Evolutionary conservation across 495 filamentous ascomycete species (phyloP).

Genomic region (Xylaria intraflava): DNA sequence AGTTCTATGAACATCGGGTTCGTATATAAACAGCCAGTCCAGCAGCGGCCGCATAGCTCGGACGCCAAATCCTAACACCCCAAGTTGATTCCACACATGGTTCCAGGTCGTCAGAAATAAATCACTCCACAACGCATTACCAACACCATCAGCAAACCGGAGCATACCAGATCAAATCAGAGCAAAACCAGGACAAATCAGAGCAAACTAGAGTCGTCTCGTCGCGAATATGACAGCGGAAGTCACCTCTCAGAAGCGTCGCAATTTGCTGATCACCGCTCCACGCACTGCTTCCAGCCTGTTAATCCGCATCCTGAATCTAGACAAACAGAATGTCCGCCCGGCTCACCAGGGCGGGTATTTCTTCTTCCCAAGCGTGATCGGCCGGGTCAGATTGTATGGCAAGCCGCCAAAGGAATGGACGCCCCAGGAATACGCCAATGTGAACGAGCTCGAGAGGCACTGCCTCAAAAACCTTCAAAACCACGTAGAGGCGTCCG

Average conservation of each 20-base stretch:
- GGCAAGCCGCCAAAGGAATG: conserved; percentile 24
- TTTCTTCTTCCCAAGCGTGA: conserved; percentile 29
- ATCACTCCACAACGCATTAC: no score
- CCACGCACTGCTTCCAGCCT: conserved; percentile 42
- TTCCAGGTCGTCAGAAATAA: no score
- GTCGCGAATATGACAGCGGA: conserved; percentile 4
- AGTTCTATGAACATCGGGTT: no score
- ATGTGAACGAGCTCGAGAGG: conserved; percentile 11
- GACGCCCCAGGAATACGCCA: conserved; percentile 18
- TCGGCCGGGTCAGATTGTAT: conserved; percentile 3
- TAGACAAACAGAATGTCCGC: conserved; percentile 29
- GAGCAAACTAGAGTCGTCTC: no score
- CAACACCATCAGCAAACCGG: no score
- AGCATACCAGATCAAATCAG: no score
- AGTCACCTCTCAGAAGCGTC: not conserved
- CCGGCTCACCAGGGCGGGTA: conserved; percentile 31
- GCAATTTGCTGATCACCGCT: conserved; percentile 24
- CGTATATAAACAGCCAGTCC: no score
- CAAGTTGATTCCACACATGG: no score
- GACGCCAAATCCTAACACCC: no score
- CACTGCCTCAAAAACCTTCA: conserved; percentile 24
- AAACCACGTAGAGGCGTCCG: conserved; percentile 19
- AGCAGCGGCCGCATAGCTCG: no score
- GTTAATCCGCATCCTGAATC: conserved; percentile 31
- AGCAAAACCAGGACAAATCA: no score